A percentile compares a stretch with the other conserved stretches of the same genome.
Evolutionary conservation across 2,329 filamentous ascomycete genomes (phyloP).

Genomic region (Phyllosticta citribraziliensis): DNA sequence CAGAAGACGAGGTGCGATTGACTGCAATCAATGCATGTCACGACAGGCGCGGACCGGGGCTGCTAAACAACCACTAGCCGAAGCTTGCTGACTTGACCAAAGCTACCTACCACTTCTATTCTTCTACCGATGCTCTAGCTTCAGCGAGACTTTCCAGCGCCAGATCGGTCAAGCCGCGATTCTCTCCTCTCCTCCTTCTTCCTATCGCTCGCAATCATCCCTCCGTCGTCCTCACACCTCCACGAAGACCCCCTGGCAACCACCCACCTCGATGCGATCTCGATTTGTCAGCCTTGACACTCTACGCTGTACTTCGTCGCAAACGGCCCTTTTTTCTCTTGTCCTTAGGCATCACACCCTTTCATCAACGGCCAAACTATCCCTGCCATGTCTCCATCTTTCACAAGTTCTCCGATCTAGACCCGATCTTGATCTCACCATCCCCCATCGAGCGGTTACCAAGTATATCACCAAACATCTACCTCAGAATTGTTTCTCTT

Average conservation of each 20-base stretch:
- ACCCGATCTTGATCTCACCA: not conserved
- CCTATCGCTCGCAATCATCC: not conserved
- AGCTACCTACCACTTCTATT: not conserved
- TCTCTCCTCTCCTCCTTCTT: not conserved
- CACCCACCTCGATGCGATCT: not conserved
- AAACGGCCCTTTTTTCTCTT: not conserved
- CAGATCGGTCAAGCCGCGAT: not conserved
- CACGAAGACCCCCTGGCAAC: not conserved
- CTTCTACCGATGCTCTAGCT: not conserved
- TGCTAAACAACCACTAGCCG: not conserved
- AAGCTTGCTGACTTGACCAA: not conserved
- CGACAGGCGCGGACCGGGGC: not conserved
- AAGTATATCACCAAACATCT: not conserved
- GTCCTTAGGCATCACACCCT: not conserved
- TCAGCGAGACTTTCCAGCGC: not conserved
- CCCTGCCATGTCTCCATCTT: not conserved
- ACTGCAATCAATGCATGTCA: not conserved
- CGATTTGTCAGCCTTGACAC: not conserved
- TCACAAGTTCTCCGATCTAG: not conserved
- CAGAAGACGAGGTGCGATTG: not conserved
- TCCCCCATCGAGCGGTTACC: not conserved
- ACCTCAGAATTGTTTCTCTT: not conserved
- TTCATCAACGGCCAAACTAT: not conserved
- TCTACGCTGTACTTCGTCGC: not conserved
- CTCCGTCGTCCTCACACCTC: not conserved